Evolutionary conservation across 306 rosid species (phyloP), one percentile per base, ranked within the genome.

Genomic region (Lathyrus tuberosus): DNA sequence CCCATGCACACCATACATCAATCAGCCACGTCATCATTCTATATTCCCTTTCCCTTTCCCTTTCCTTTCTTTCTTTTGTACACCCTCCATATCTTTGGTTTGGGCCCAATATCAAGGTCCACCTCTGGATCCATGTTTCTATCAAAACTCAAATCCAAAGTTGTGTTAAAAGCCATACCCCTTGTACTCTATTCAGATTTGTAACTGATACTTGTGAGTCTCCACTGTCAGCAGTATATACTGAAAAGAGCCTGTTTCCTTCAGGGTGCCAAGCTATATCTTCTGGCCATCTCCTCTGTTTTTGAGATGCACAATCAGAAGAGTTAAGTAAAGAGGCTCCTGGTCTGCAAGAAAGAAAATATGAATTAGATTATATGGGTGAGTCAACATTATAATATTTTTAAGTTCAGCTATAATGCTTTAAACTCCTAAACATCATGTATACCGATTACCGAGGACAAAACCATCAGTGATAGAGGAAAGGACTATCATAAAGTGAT

Each of bases 201-300:
- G 86, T 66, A 40, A 88, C 52, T 31, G 97, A 91, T 65, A 91
- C 52, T 85, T 94, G 99, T 46, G 95, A 84, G 56, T 94, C 99
- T 24, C 96, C 95, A 66, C 78, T 65, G 75, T 94, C 97, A 69
- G 99, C 99, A 72, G 86, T 85, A 71, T 93, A 93, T 15, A 84
- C 91, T 52, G 93, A 85, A 83, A 88, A 90, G 61, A 93, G 56
- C 66, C 84, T 75, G 71, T 78, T 77, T 56, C 98, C 98, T 37
- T 88, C 86, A 5, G 97, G 98, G 59, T 93, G 98, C 98, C 98
- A 93, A 41, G 84, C 84, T 62, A 93, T 70, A 79, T 88, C 97
- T 81, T 93, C 98, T 3, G 98, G 94, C 98, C 97, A 93, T 83
- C 96, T 90, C 81, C 97, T 84, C 46, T 84, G 89, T 48, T 88